Evolutionary conservation across 306 rosid genomes (phyloP).

Genomic region (Cucumis melo): DNA sequence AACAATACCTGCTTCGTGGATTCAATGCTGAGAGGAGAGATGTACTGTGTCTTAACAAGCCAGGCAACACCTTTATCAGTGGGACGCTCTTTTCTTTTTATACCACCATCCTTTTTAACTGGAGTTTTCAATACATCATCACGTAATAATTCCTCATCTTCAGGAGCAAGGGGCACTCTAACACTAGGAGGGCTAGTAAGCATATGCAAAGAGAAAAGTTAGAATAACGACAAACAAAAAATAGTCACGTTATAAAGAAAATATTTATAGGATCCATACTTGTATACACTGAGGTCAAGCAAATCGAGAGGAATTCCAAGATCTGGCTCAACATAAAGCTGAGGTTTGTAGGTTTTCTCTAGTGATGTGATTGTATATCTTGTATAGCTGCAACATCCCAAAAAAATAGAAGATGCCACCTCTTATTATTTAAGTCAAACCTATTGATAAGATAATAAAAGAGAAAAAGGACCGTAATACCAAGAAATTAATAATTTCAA

Average conservation of each 20-base stretch:
- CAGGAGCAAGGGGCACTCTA: constrained; percentile 59
- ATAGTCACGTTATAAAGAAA: background rate
- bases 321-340: constrained; percentile 95
- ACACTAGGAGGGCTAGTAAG: constrained; percentile 63
- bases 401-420: constrained; percentile 16
- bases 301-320: constrained; percentile 97
- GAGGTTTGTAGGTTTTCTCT: constrained; percentile 91
- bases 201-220: constrained; percentile 12
- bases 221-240: constrained; percentile 12
- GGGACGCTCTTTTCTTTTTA: constrained; percentile 82
- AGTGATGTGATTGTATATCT: constrained; percentile 77
- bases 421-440: constrained; percentile 1
- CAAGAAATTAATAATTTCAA: background rate
- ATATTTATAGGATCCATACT: constrained; percentile 36
- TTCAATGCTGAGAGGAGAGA: constrained; percentile 90
- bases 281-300: constrained; percentile 96
- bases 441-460: background rate
- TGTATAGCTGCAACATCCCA: constrained; percentile 49
- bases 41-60: constrained; percentile 97
- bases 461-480: background rate
- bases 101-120: constrained; percentile 81
- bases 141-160: constrained; percentile 84
- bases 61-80: constrained; percentile 99
- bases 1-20: constrained; percentile 74
- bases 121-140: constrained; percentile 80